phyloP scores from a whole-genome alignment of 2,329 filamentous ascomycete genomes.

The Periconia macrospinosa region DNA sequence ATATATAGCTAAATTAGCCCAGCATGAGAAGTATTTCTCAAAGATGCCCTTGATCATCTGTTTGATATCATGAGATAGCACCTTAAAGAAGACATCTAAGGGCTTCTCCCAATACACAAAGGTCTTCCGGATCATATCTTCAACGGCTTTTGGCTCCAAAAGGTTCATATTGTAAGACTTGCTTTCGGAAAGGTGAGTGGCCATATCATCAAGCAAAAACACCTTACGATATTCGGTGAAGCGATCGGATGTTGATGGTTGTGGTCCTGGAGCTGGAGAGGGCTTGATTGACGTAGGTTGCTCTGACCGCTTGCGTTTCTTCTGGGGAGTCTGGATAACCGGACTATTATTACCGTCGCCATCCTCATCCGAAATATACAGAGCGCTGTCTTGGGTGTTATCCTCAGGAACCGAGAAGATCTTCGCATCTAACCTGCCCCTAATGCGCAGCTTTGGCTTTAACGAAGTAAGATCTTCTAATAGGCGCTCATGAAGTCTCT shows the following conservation, averaged over 20 bases:
- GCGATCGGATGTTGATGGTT: not conserved
- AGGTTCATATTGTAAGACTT: conserved; percentile 36
- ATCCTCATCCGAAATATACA: not conserved
- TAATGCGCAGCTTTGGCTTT: conserved; percentile 27
- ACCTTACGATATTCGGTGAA: not conserved
- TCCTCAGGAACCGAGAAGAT: conserved; percentile 7
- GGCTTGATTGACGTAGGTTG: conserved; percentile 6
- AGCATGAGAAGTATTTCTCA: conserved; percentile 29
- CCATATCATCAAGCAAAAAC: conserved; percentile 37
- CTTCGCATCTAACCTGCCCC: conserved; percentile 9
- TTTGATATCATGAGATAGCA: conserved; percentile 14
- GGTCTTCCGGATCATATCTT: conserved; percentile 29
- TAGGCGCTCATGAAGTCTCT: conserved; percentile 55
- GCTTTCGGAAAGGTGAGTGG: conserved; percentile 23
- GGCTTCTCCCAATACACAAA: conserved; percentile 35
- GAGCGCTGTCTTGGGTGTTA: not conserved
- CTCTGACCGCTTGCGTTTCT: conserved; percentile 31
- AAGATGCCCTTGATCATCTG: conserved; percentile 25
- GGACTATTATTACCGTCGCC: conserved; percentile 14
- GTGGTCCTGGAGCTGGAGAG: too few relatives aligned
- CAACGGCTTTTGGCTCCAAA: conserved; percentile 38
- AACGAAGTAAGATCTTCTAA: conserved; percentile 41
- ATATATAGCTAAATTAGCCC: conserved; percentile 34
- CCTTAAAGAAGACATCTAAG: conserved; percentile 27
- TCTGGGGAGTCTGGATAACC: conserved; percentile 24